A percentile compares a stretch with the other conserved stretches of the same genome.
phyloP scores from a whole-genome alignment of 192 early-diverging fungal species.

The Entomortierella lignicola region DNA sequence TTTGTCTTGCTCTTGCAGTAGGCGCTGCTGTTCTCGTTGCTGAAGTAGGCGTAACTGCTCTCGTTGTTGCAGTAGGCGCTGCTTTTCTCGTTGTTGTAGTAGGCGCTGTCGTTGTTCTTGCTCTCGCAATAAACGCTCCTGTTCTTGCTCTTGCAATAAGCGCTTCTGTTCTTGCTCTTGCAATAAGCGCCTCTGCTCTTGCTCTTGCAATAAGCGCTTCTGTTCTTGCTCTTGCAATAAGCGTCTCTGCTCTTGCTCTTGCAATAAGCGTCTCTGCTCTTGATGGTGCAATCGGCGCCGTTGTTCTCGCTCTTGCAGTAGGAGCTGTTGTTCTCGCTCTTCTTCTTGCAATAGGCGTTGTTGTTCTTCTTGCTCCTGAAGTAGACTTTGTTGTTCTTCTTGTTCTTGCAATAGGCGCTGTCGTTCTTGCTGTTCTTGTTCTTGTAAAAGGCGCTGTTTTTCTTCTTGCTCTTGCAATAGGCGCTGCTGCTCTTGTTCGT shows the following conservation, averaged over 20 bases:
- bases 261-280: background rate
- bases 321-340: background rate
- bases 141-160: background rate
- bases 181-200: background rate
- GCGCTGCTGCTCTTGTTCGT: too few species aligned
- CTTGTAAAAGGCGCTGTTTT: too few species aligned
- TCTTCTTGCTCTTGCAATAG: too few species aligned
- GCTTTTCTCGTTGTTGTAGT: background rate
- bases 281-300: background rate
- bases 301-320: background rate
- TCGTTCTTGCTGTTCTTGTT: too few species aligned
- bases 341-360: too few species aligned
- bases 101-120: constrained; percentile 1
- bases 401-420: too few species aligned
- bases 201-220: background rate
- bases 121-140: background rate
- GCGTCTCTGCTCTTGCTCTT: background rate
- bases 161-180: background rate
- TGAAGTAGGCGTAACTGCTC: background rate
- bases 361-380: too few species aligned
- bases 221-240: background rate
- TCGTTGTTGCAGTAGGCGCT: background rate
- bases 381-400: too few species aligned
- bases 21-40: background rate
- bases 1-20: background rate